Base-by-base conservation (phyloP, 108 stramenopile species). In the Nitzschia putrida region DNA sequence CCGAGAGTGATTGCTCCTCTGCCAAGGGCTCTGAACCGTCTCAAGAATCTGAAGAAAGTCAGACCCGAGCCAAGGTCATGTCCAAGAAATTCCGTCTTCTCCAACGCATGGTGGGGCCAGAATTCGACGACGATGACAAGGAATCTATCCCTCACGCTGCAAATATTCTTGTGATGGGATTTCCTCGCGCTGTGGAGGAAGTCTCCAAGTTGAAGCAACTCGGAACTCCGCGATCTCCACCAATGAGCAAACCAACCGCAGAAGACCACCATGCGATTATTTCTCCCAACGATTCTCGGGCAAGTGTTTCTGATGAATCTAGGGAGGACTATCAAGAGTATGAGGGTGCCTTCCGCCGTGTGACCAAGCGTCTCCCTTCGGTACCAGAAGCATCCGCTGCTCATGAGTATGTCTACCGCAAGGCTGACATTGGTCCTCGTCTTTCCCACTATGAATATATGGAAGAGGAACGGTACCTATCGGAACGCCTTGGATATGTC, bases 61-160 rank as follows among this genome's bases (percentile, higher is more conserved):
- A 39, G 8, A 21, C 67, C 23, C 39, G 53, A 24, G 69, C 69
- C n/a, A 70, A 66, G 51, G 61, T 44, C 9, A 64, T 61, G 44
- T 68, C 69, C 47, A 77, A 77, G 57, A 77, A 77, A 40, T 66
- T 52, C 42, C 69, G 76, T 0, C 57, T 77, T 0, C 65, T 77
- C 40, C 42, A 77, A n/a, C 63, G 76, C 2, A 71, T 77, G 74
- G 74, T 56, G 26, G 76, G 69, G 12, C 38, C 50, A 10, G 54
- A 55, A 16, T 34, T 59, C 11, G 59, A 61, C 21, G 69, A 60
- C 49, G 69, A 71, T 42, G 47, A 60, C 58, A 41, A 71, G 16
- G 49, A 51, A 51, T 52, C 47, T n/a, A 68, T 51, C 24, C 67
- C 51, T 2, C 51, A 51, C 56, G 41, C 67, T 44, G 50, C 67